These are phyloP conservation scores for Geosmithia putterillii DNA, from an alignment of 2,329 filamentous ascomycete species.

Conservation along the genomic window DNA sequence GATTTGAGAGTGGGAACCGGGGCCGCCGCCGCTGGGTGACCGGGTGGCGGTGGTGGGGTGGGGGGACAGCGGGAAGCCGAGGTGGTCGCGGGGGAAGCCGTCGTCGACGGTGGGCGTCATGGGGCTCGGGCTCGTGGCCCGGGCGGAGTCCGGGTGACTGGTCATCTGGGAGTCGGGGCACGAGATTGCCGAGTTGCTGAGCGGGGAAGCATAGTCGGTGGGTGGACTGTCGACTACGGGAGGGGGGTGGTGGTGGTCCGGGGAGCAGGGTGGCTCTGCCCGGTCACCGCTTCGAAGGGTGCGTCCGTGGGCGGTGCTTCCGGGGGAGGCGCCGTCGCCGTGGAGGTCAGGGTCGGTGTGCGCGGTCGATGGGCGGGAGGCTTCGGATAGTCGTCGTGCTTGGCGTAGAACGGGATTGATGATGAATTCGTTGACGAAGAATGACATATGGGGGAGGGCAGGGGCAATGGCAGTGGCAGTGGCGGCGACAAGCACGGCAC, in stretches of 20 bases:
- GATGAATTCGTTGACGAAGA: slow-evolving; percentile 51
- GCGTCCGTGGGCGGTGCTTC: too few species aligned
- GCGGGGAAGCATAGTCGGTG: not conserved
- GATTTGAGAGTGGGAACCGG: slow-evolving; percentile 29
- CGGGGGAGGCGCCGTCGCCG: too few species aligned
- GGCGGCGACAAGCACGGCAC: not conserved
- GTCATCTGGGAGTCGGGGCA: not conserved
- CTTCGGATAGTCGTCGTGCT: slow-evolving; percentile 49
- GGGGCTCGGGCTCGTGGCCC: slow-evolving; percentile 6
- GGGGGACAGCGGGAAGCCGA: slow-evolving; percentile 17
- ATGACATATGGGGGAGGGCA: slow-evolving; percentile 36
- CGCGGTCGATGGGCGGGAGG: slow-evolving; percentile 24
- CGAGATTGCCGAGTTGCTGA: not conserved
- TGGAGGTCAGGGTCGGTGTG: too few species aligned
- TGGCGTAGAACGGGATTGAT: slow-evolving; percentile 56
- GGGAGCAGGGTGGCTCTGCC: not conserved
- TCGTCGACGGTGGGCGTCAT: slow-evolving; percentile 8
- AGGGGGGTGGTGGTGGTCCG: not conserved
- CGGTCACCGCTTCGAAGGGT: not conserved
- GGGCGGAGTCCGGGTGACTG: slow-evolving; percentile 15
- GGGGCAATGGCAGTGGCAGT: not conserved
- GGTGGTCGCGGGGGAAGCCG: slow-evolving; percentile 15
- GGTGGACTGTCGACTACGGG: not conserved
- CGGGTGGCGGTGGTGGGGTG: slow-evolving; percentile 5
- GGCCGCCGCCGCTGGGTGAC: too few species aligned